Evolutionary conservation across 2,329 filamentous ascomycete genomes (phyloP).

Genomic region (Exophiala mesophila): DNA sequence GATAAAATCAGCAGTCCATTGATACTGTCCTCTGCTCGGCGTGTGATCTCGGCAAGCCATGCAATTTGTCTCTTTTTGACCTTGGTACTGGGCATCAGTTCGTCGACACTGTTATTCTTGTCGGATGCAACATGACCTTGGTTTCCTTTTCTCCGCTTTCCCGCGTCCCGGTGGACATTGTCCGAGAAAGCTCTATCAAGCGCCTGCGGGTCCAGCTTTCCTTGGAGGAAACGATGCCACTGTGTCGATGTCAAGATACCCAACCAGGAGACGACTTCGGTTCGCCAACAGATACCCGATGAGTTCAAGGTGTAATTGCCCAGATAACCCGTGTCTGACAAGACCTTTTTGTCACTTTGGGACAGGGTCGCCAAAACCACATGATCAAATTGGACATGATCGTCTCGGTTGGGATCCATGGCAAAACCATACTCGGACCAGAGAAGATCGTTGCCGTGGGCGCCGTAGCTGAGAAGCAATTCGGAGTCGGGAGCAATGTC

Average conservation of each 20-base stretch:
- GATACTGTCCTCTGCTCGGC: background rate
- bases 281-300: slow-evolving; percentile 17
- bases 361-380: slow-evolving; percentile 8
- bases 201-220: slow-evolving; percentile 11
- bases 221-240: slow-evolving; percentile 12
- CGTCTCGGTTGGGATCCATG: slow-evolving; percentile 12
- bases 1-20: background rate
- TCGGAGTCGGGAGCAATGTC: slow-evolving; percentile 8
- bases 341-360: slow-evolving; percentile 3
- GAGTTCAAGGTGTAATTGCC: slow-evolving; percentile 15
- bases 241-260: slow-evolving; percentile 8
- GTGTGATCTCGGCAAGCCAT: background rate
- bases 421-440: slow-evolving; percentile 23
- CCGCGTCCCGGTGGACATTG: background rate
- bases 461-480: slow-evolving; percentile 19
- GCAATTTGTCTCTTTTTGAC: background rate
- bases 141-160: slow-evolving; percentile 2
- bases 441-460: slow-evolving; percentile 19
- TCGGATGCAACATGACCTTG: background rate
- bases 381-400: slow-evolving; percentile 13
- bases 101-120: background rate
- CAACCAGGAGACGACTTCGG: slow-evolving; percentile 18
- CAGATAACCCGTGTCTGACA: slow-evolving; percentile 14
- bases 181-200: background rate
- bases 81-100: background rate